These are phyloP conservation scores for Phytophthora rubi DNA, from an alignment of 352 stramenopile genomes.

Conservation along the genomic window DNA sequence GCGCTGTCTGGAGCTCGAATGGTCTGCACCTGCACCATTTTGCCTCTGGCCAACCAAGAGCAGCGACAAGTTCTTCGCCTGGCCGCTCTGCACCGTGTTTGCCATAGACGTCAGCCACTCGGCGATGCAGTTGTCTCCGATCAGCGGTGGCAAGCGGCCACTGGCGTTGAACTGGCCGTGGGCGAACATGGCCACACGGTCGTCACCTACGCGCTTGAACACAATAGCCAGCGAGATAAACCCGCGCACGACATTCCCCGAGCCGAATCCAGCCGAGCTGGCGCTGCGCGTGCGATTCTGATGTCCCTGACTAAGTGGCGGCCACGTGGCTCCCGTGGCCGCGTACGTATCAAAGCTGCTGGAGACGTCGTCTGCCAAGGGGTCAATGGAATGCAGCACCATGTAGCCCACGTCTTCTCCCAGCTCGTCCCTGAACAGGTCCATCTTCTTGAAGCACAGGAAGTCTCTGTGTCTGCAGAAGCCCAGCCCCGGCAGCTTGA, in stretches of 20 bases:
- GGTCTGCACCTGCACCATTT: not conserved
- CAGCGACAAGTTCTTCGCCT: constrained; percentile 78
- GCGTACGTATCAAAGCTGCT: constrained; percentile 25
- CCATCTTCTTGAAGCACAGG: constrained; percentile 85
- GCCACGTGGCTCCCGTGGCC: constrained; percentile 34
- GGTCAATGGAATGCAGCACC: constrained; percentile 75
- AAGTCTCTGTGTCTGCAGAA: constrained; percentile 76
- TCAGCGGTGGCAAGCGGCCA: constrained; percentile 54
- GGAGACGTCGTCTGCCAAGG: constrained; percentile 37
- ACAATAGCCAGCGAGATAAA: constrained; percentile 69
- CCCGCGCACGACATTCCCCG: constrained; percentile 55
- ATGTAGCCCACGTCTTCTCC: constrained; percentile 75
- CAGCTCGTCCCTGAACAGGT: constrained; percentile 56
- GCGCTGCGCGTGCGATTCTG: constrained; percentile 24
- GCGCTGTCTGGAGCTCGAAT: constrained; percentile 21
- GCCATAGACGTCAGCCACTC: constrained; percentile 66
- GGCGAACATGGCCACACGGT: constrained; percentile 70
- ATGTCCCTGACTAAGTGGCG: constrained; percentile 16
- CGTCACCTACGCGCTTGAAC: constrained; percentile 64
- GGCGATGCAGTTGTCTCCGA: constrained; percentile 65
- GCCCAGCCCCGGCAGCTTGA: constrained; percentile 58
- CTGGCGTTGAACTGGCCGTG: constrained; percentile 71
- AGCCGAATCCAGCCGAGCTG: constrained; percentile 22
- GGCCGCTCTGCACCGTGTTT: constrained; percentile 66
- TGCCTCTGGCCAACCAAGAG: constrained; percentile 49